Base-by-base conservation (phyloP, 2,329 filamentous ascomycete genomes). In the Tolypocladium inflatum region DNA sequence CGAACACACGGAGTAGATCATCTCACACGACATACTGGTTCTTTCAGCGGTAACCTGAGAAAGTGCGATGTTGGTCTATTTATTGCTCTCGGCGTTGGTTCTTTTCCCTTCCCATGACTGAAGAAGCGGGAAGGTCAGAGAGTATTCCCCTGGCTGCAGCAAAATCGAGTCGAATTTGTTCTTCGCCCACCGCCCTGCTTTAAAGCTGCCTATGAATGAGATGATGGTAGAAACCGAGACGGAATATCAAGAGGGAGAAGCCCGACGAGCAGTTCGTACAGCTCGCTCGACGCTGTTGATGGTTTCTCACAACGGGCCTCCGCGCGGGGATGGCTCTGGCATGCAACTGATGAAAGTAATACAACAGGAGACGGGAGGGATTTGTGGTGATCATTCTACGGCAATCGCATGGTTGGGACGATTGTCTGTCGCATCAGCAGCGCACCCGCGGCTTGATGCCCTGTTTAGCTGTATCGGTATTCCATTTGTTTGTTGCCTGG, bases 11-110 rank as follows among this genome's bases (percentile, higher is more conserved):
- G 78, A 75, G 71, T 79, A 81, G 64, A 67, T 66, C 61, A 59
- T 61, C 57, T 62, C 63, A 62, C 64, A 62, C 67, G 61, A 63
- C 59, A 62, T 64, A 63, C 60, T 62, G 65, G 66, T 65, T 66
- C 67, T 68, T 67, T 67, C 63, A 64, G 68, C 62, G 67, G 64
- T 67, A 66, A 65, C 66, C 64, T 64, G 58, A 57, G 56, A 66
- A 67, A 70, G 69, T 70, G 70, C 72, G 72, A 74, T 71, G 70
- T 74, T 76, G 74, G 71, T 73, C 70, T 75, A 70, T 73, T 72
- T 73, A 75, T 73, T 70, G 70, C 68, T 74, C 68, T 71, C 73
- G 76, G 77, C 77, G 77, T 79, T 79, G 74, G 73, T 76, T 73
- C 74, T 71, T 72, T 70, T 72, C 66, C 68, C 64, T 67, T 68